A percentile compares a stretch with the other conserved stretches of the same genome.
These are phyloP conservation scores for Poa pratensis DNA, from an alignment of 176 grass and related monocot genomes.

Conservation along the genomic window DNA sequence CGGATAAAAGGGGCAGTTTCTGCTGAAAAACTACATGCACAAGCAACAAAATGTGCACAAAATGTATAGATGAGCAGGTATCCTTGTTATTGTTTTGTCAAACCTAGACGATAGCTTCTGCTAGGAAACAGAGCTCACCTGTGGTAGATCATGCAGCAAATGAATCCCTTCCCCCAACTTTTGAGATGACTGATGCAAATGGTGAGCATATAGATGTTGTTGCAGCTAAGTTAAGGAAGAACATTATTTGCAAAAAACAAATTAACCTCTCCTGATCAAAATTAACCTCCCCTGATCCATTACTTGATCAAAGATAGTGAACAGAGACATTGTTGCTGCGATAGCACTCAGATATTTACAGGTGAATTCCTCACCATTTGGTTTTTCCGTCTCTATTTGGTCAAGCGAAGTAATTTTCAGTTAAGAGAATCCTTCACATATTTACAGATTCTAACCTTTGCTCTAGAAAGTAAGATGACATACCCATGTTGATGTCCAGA, in stretches of 20 bases:
- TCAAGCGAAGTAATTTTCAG: constrained; percentile 11
- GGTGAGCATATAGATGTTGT: not conserved
- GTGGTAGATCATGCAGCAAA: not conserved
- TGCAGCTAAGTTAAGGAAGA: constrained; percentile 6
- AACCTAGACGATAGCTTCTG: not conserved
- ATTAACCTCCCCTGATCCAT: not conserved
- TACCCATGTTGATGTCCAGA: not conserved
- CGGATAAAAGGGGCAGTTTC: not conserved
- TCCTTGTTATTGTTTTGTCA: not conserved
- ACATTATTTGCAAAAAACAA: not conserved
- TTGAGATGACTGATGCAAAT: not conserved
- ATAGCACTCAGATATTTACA: constrained; percentile 13
- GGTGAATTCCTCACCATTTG: not conserved
- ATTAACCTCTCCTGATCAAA: not conserved
- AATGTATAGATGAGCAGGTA: not conserved
- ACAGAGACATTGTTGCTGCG: not conserved
- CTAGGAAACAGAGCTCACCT: not conserved
- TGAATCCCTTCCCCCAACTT: not conserved
- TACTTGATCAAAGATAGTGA: constrained; percentile 33
- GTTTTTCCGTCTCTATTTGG: not conserved
- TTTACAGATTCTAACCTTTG: not conserved
- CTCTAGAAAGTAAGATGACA: constrained; percentile 1
- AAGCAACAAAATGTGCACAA: not conserved
- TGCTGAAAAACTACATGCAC: not conserved
- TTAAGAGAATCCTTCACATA: not conserved